Base-by-base conservation (phyloP, 768 basidiomycete species). In the Boletus tomentosulus region DNA sequence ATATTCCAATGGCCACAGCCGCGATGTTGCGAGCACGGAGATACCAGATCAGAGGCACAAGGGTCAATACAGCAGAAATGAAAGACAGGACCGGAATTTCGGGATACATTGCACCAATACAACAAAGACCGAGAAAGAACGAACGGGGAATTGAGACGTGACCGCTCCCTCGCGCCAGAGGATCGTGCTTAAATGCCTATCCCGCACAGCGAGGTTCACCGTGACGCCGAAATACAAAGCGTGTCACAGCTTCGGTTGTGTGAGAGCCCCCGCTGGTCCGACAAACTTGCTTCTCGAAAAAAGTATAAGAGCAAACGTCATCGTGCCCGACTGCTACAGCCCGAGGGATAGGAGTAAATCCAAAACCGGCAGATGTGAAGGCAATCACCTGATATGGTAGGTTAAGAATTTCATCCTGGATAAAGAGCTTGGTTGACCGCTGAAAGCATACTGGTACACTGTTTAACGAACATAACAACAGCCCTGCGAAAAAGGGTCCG, bases 1-100 rank as follows among this genome's bases (percentile, higher is more conserved):
- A 85, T 1, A 70, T 56, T 16, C 80, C 71, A 35, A 85, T 74
- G 46, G 80, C 74, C 10, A 80, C 57, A 31, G 69, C 74, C 1
- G 78, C 73, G 25, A 82, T 68, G 58, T 78, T 81, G 42, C 65
- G 70, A 56, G 74, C 69, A 22, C 35, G 61, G 31, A 75, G 72
- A 50, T 79, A 71, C 58, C 78, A 77, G 51, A 72, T 53, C 53
- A 72, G 48, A 33, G 71, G 75, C 38, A 78, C 63, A 31, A 77
- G 71, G 16, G 76, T 57, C 46, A 81, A 57, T 28, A 50, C 64
- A n/a, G 69, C 69, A 58, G 73, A 79, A 39, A 76, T 53, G 59
- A 84, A 75, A 22, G 80, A 78, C 34, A 80, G 53, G 25, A 66
- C 70, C 39, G 73, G 66, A 42, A 79, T 50, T 45, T 55, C 77